Evolutionary conservation across 1,284 basidiomycete species (phyloP).

Genomic region (Stereum hirsutum): DNA sequence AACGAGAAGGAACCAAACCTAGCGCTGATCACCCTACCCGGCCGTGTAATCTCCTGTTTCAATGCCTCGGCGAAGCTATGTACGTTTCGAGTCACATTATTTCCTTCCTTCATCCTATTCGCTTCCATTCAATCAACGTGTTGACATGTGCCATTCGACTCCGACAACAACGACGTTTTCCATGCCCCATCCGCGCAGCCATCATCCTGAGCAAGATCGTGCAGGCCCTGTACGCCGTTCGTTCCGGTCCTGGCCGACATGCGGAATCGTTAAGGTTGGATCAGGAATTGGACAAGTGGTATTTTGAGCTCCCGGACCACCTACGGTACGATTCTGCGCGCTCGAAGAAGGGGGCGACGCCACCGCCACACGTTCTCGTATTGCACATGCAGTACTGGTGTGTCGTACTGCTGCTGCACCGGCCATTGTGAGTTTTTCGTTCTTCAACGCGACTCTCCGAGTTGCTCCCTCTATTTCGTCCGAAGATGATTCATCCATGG

Average conservation of each 20-base stretch:
- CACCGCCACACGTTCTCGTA: conserved; percentile 59
- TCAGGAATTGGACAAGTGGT: conserved; percentile 69
- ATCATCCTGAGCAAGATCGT: conserved; percentile 60
- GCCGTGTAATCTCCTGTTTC: conserved; percentile 65
- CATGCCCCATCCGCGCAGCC: conserved; percentile 26
- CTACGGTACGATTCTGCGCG: conserved; percentile 51
- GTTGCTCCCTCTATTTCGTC: neutral
- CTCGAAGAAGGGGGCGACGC: conserved; percentile 28
- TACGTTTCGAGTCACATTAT: too few species aligned
- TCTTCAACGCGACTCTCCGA: too few species aligned
- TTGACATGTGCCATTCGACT: too few species aligned
- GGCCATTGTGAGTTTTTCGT: conserved; percentile 61
- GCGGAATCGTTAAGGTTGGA: conserved; percentile 54
- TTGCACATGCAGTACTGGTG: conserved; percentile 87
- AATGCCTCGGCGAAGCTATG: conserved; percentile 66
- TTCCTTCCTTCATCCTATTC: neutral
- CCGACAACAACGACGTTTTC: neutral
- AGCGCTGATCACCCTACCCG: conserved; percentile 28
- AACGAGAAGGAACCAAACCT: conserved; percentile 15
- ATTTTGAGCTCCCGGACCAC: conserved; percentile 62
- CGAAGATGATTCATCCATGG: neutral
- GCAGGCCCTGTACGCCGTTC: conserved; percentile 67
- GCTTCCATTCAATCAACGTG: too few species aligned
- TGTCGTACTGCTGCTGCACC: conserved; percentile 67
- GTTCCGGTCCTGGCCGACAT: conserved; percentile 45